phyloP scores from a whole-genome alignment of 2,329 filamentous ascomycete species.

The Calonectria henricotiae region DNA sequence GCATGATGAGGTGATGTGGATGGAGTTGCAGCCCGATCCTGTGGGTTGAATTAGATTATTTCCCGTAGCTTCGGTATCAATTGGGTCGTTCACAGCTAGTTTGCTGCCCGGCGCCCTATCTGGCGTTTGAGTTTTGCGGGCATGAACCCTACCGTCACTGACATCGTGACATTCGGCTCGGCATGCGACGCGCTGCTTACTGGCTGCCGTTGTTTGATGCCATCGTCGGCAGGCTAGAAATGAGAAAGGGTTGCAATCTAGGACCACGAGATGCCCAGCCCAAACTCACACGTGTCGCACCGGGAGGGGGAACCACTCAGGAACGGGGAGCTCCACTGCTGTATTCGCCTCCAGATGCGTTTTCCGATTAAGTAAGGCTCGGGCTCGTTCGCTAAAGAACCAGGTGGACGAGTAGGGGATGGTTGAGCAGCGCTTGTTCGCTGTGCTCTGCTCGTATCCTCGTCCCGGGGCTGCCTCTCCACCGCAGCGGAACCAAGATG shows the following conservation, averaged over 20 bases:
- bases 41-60: constrained; percentile 19
- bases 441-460: constrained; percentile 12
- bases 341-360: neutral
- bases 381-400: neutral
- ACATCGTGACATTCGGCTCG: neutral
- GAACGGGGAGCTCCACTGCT: neutral
- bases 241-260: neutral
- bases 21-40: constrained; percentile 24
- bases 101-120: neutral
- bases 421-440: constrained; percentile 2
- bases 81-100: constrained; percentile 1
- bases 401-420: neutral
- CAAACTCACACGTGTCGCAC: neutral
- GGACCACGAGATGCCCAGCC: neutral
- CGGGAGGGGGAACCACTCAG: neutral
- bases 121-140: neutral
- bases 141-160: neutral
- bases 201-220: neutral
- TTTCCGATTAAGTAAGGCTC: constrained; percentile 13
- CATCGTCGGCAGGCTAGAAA: constrained; percentile 13
- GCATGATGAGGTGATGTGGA: constrained; percentile 21
- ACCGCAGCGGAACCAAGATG: neutral
- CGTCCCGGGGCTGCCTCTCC: neutral
- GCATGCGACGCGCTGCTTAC: neutral
- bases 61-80: constrained; percentile 25